Base-by-base conservation (phyloP, 352 stramenopile species). In the Globisporangium echinulatum region DNA sequence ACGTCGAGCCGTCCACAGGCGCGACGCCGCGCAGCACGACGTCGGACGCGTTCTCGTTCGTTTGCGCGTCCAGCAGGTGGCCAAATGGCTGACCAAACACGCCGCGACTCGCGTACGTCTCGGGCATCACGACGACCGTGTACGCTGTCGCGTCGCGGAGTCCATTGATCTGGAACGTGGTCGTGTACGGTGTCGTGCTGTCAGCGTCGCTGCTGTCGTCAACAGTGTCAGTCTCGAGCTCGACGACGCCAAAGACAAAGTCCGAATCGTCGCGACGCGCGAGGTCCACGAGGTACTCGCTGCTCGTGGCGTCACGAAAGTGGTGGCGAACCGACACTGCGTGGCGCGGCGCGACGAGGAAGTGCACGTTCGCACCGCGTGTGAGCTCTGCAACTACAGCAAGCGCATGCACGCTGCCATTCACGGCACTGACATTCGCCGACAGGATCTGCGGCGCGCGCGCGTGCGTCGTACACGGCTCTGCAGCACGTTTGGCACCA, bases 31-130 rank as follows among this genome's bases (percentile, higher is more conserved):
- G 37, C 0, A 90, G n/a, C 14, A 56, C 54, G 6, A 91, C 68
- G 6, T 79, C 63, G 2, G 80, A 89, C 0, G 85, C 85, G 11
- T 86, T 83, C 49, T 87, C 74, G 51, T 94, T 85, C 2, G 82
- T 91, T 3, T 63, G 38, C 9, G 67, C 68, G 42, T 92, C 82
- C 1, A 90, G 38, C 6, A 84, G 37, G 0, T 68, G 64, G 17
- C 63, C 56, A 37, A 75, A 88, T 2, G 72, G 67, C 5, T 62
- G 50, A 1, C 80, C 77, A 42, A 88, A 87, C 13, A 92, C 68
- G 3, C 85, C 82, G 59, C 76, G 69, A 49, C 85, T 94, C 5
- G 57, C 60, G 15, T 69, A 69, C 0, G 85, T 92, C 40, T 94
- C 82, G 2, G 82, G 67, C 38, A 94, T 63, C 9, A 94, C 42